Conservation (phyloP, 2,329 filamentous ascomycete species). For the Cryphonectria nitschkei region DNA sequence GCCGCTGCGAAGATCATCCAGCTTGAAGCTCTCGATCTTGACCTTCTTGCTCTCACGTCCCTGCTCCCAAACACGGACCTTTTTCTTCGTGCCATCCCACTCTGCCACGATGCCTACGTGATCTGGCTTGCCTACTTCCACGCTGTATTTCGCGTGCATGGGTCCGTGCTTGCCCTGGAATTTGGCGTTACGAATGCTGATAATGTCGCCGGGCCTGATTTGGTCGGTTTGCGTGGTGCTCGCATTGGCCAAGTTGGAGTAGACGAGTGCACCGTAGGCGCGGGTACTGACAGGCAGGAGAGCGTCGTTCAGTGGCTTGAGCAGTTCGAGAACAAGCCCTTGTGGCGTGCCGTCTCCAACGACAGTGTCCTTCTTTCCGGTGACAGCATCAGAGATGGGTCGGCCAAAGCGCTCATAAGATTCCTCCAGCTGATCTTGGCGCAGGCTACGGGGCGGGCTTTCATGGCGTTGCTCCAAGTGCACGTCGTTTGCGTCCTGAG, state of each 20-base stretch:
- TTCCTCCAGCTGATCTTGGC: conserved; percentile 91
- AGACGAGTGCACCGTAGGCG: conserved; percentile 88
- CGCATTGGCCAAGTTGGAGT: conserved; percentile 93
- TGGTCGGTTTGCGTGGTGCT: conserved; percentile 88
- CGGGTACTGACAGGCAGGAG: conserved; percentile 85
- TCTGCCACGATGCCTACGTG: conserved; percentile 92
- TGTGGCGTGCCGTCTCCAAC: conserved; percentile 85
- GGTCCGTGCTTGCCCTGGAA: conserved; percentile 95
- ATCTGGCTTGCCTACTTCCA: conserved; percentile 84
- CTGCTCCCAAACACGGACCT: conserved; percentile 94
- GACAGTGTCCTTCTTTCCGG: conserved; percentile 74
- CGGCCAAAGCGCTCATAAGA: conserved; percentile 81
- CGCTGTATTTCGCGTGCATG: conserved; percentile 91
- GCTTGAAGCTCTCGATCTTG: conserved; percentile 89
- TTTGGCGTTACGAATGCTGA: conserved; percentile 87
- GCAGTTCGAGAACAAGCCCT: conserved; percentile 76
- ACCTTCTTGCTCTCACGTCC: conserved; percentile 92
- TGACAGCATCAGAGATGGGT: conserved; percentile 72
- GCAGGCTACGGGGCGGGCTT: conserved; percentile 75
- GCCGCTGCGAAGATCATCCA: conserved; percentile 88
- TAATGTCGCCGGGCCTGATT: conserved; percentile 88
- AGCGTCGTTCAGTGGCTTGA: conserved; percentile 73
- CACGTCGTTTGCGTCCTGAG: conserved; percentile 72
- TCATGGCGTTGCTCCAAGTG: conserved; percentile 86
- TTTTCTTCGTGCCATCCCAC: conserved; percentile 99